A percentile compares a stretch with the other conserved stretches of the same genome.
These are phyloP conservation scores for Lasiosphaeriaceae sp. DNA, from an alignment of 495 filamentous ascomycete species.

Conservation along the genomic window DNA sequence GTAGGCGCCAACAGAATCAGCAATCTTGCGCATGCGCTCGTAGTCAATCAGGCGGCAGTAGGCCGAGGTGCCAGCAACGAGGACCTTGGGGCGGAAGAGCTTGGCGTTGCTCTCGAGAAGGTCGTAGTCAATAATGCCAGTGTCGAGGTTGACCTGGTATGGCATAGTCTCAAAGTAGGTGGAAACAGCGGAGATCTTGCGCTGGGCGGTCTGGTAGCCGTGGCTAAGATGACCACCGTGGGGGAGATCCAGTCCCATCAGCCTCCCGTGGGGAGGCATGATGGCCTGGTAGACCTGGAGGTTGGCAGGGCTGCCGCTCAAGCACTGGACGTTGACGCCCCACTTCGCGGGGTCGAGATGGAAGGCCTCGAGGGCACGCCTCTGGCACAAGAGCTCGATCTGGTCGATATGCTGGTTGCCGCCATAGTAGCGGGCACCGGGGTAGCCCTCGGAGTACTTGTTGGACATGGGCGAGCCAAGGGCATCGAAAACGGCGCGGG, in stretches of 20 bases:
- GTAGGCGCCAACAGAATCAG: slow-evolving; percentile 90
- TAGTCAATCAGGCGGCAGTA: slow-evolving; percentile 99
- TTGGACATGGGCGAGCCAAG: slow-evolving; percentile 90
- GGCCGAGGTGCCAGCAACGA: slow-evolving; percentile 96
- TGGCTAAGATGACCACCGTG: slow-evolving; percentile 98
- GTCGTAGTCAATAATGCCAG: slow-evolving; percentile 97
- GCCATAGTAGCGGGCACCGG: slow-evolving; percentile 97
- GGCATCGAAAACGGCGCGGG: slow-evolving; percentile 83
- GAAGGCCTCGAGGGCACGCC: slow-evolving; percentile 90
- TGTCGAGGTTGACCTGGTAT: slow-evolving; percentile 85
- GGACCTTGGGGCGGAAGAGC: slow-evolving; percentile 90
- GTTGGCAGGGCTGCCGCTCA: slow-evolving; percentile 92
- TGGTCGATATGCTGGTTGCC: slow-evolving; percentile 98
- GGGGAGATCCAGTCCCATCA: slow-evolving; percentile 97
- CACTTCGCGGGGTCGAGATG: slow-evolving; percentile 80
- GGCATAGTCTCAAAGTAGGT: slow-evolving; percentile 96
- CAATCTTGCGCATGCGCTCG: slow-evolving; percentile 91
- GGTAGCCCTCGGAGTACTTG: slow-evolving; percentile 99
- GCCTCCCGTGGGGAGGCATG: slow-evolving; percentile 90
- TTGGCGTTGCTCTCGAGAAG: slow-evolving; percentile 85
- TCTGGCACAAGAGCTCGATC: slow-evolving; percentile 94
- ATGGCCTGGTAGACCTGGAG: slow-evolving; percentile 98
- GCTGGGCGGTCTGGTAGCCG: slow-evolving; percentile 91
- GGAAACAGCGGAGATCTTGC: slow-evolving; percentile 91
- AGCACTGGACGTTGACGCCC: slow-evolving; percentile 98